These are phyloP conservation scores for Oehlia diaphana DNA, from an alignment of 192 early-diverging fungal genomes.

Conservation along the genomic window DNA sequence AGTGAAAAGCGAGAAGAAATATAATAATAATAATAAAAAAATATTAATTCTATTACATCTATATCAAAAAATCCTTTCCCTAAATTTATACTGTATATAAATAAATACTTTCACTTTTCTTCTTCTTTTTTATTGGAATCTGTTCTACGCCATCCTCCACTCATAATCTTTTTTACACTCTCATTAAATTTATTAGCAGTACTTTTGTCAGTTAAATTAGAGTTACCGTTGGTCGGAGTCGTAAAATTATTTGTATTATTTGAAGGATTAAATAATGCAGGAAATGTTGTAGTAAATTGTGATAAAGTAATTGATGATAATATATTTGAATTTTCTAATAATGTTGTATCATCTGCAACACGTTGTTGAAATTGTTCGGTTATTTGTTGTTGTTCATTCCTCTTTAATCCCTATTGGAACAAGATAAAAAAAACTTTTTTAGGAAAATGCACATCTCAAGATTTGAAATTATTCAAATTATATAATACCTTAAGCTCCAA, in stretches of 20 bases:
- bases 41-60: too few relatives aligned
- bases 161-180: constrained; percentile 9
- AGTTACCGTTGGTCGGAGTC: neutral
- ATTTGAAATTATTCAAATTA: neutral
- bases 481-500: constrained; percentile 76
- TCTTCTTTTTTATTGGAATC: neutral
- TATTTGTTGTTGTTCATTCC: constrained; percentile 57
- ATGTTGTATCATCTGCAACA: constrained; percentile 36
- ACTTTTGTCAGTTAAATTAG: neutral
- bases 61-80: neutral
- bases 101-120: neutral
- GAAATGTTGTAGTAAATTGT: constrained; percentile 14
- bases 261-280: constrained; percentile 2
- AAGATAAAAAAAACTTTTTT: neutral
- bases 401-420: constrained; percentile 48
- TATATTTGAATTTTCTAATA: constrained; percentile 47
- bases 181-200: constrained; percentile 26
- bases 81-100: neutral
- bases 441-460: neutral
- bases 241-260: neutral
- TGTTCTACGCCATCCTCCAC: neutral
- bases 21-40: neutral
- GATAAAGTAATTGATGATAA: constrained; percentile 35
- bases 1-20: neutral
- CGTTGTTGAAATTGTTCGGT: constrained; percentile 55